Base-by-base conservation (phyloP, 768 basidiomycete species). In the Leccinum truebloodii region DNA sequence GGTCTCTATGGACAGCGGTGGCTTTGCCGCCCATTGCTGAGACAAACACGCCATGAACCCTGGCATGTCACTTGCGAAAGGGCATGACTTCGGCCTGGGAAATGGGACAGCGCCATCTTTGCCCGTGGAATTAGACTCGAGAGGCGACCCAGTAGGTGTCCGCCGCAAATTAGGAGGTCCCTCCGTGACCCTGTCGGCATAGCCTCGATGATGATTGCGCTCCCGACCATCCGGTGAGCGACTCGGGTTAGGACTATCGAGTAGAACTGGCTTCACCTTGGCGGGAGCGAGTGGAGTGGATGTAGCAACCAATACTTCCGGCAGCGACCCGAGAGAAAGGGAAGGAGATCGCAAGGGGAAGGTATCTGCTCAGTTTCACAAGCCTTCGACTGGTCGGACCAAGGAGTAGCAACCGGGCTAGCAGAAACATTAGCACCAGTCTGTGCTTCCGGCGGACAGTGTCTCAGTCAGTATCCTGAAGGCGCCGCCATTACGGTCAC, bases 151-250 rank as follows among this genome's bases (percentile, higher is more conserved):
- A 5, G 81, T 77, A 3, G 83, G 82, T 14, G 86, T 86, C 65
- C 70, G 73, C 62, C 75, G 79, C 58, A 83, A 58, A 16, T 59
- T 66, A 5, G 73, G 70, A n/a, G 71, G 65, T 28, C 55, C 71
- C 41, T 74, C 67, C n/a, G 73, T 65, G 52, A 61, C 64, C 26
- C 76, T 60, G 60, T 87, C 84, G 58, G 83, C 80, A 66, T 84
- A 85, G 6, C 86, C 83, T 9, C 86, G 79, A 59, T 79, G 80
- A 69, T 88, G 88, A 62, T 86, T 80, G 56, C 86, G 72, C 48
- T 63, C 66, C 52, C 62, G 65, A 39, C 58, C 60, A 37, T 65
- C 69, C n/a, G 44, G 62, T 16, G 53, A 50, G 41, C 32, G 61
- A 13, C 61, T 54, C 13, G 52, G 66, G 30, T 37, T 57, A 20